These are phyloP conservation scores for Tuber borchii DNA, from an alignment of 495 filamentous ascomycete species.

Conservation along the genomic window DNA sequence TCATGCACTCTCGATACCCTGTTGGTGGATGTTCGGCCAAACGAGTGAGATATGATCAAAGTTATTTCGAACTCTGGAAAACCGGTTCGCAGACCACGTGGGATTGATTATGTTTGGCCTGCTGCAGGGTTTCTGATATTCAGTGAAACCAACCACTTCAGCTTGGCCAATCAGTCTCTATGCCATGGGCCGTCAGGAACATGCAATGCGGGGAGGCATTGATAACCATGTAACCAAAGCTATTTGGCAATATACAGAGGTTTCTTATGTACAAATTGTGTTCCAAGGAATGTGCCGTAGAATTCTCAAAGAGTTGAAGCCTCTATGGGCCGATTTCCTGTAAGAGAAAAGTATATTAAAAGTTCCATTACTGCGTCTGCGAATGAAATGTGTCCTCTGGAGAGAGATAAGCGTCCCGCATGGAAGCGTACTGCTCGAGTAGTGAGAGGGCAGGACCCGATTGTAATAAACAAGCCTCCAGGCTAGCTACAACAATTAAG, in stretches of 20 bases:
- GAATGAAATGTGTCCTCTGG: too few relatives aligned
- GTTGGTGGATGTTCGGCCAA: slow-evolving; percentile 27
- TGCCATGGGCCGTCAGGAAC: slow-evolving; percentile 22
- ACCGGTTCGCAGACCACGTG: slow-evolving; percentile 30
- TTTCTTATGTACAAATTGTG: not conserved
- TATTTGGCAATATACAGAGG: not conserved
- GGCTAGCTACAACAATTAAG: too few relatives aligned
- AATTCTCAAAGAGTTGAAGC: not conserved
- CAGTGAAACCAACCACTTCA: slow-evolving; percentile 33
- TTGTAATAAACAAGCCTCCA: too few relatives aligned
- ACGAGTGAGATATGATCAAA: slow-evolving; percentile 19
- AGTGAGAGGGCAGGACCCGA: not conserved
- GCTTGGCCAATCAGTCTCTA: slow-evolving; percentile 15
- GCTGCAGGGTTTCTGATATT: slow-evolving; percentile 32
- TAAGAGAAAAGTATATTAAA: not conserved
- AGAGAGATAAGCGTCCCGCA: too few relatives aligned
- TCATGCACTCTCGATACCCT: slow-evolving; percentile 18
- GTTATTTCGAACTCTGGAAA: slow-evolving; percentile 13
- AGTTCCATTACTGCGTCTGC: too few relatives aligned
- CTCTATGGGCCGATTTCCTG: not conserved
- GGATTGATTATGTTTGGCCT: slow-evolving; percentile 28
- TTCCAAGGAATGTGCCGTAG: not conserved
- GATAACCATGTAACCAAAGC: slow-evolving; percentile 10
- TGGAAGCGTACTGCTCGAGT: too few relatives aligned
- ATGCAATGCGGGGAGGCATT: slow-evolving; percentile 25